Evolutionary conservation across 208 protist species (phyloP), one percentile per base, ranked within the genome.

Genomic region (Leishmania tropica): DNA sequence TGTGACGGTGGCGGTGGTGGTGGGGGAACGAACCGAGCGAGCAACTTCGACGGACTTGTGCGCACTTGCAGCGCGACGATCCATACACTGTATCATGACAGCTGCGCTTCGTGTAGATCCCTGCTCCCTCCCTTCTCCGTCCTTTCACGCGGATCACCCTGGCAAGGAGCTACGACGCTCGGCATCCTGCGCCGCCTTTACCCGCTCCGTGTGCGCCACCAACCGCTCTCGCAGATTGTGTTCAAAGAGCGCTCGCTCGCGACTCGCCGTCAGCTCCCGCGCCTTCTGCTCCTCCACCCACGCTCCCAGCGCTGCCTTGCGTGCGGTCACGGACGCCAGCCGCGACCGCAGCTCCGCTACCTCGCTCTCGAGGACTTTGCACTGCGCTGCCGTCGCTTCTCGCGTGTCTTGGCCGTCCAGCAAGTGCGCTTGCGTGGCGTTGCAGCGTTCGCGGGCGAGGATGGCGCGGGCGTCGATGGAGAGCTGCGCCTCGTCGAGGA

Each of bases 401-500:
- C 86, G 86, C 13, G 10, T 65, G n/a, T 85, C 83, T n/a, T 87
- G 79, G 31, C 87, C 85, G 58, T 85, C 74, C 15, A 86, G 56
- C 19, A 89, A 58, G 37, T 42, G 65, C 31, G 86, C 84, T 75
- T 81, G 76, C 42, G 83, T 78, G 45, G 68, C 78, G 2, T 13
- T 15, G 28, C 68, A 10, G 5, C 83, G 84, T 75, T 88, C 86
- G 5, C 81, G 81, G 17, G 85, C 71, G 37, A 95, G 72, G 28
- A 81, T 60, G 17, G 80, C 88, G 67, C 84, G 81, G 21, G 83
- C 83, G 60, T 81, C 62, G 51, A 93, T 71, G 40, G 88, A 88
- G 31, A 92, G 78, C 58, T 82, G 76, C 17, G 91, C 89, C 81
- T 95, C 89, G 64, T 85, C 78, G n/a, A 93, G 81, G 28, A 95